Percentiles rank a stretch among this genome's conserved stretches.
These are phyloP conservation scores for Geosmithia flava DNA, from an alignment of 2,329 filamentous ascomycete species.

Conservation along the genomic window DNA sequence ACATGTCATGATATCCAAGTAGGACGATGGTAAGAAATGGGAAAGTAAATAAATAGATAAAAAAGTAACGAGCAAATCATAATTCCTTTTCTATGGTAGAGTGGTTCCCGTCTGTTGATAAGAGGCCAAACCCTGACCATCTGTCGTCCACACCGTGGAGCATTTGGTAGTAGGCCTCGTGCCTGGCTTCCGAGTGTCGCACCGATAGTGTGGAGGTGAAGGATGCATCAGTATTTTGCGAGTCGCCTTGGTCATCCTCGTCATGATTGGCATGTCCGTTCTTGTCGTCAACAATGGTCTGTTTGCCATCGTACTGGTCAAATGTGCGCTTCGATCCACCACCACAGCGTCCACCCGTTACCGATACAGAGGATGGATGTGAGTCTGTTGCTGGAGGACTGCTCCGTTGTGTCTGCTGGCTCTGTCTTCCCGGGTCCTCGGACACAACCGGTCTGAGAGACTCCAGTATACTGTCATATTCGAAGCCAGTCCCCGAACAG, in stretches of 20 bases:
- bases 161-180: constrained; percentile 21
- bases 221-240: constrained; percentile 4
- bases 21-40: not conserved
- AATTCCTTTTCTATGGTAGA: constrained; percentile 18
- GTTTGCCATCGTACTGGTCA: constrained; percentile 3
- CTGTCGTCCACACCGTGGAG: constrained; percentile 11
- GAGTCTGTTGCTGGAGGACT: constrained; percentile 2
- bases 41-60: not conserved
- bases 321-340: constrained; percentile 8
- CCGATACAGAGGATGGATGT: not conserved
- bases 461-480: constrained; percentile 52
- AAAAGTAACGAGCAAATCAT: constrained; percentile 5
- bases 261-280: not conserved
- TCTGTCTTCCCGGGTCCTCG: not conserved
- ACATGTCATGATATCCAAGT: not conserved
- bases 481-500: constrained; percentile 49
- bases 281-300: not conserved
- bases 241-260: constrained; percentile 2
- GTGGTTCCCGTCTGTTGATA: constrained; percentile 21
- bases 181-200: constrained; percentile 11
- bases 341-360: not conserved
- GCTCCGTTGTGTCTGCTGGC: not conserved
- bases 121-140: constrained; percentile 18
- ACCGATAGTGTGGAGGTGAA: constrained; percentile 6
- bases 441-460: constrained; percentile 1